Percentiles rank a stretch among this genome's conserved stretches.
phyloP scores from a whole-genome alignment of 352 stramenopile genomes.

The Blastocystis sp. region DNA sequence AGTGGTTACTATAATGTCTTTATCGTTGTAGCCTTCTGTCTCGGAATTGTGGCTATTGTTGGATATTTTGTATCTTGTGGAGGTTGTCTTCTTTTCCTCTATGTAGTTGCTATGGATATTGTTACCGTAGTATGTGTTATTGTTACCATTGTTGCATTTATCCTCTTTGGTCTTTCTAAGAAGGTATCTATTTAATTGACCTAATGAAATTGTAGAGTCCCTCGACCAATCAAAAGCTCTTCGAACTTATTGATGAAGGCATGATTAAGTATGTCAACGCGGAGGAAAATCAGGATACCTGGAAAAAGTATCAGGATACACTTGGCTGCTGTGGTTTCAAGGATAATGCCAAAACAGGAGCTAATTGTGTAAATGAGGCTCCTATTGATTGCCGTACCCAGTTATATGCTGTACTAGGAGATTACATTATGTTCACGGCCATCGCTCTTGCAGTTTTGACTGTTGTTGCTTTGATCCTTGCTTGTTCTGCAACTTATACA shows the following conservation, averaged over 20 bases:
- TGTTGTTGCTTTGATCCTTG: background rate
- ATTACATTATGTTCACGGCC: background rate
- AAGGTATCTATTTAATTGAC: background rate
- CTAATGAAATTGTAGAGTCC: background rate
- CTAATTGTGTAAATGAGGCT: background rate
- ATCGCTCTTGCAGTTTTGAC: background rate
- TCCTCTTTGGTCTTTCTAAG: slow-evolving; percentile 4
- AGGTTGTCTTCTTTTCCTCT: slow-evolving; percentile 3
- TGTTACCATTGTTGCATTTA: background rate
- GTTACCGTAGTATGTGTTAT: background rate
- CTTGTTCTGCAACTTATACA: background rate
- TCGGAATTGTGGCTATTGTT: background rate
- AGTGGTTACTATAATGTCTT: background rate
- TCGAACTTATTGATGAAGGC: background rate
- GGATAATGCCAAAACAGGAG: background rate
- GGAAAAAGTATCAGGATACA: background rate
- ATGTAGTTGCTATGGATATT: background rate
- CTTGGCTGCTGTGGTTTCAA: background rate
- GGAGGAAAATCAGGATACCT: background rate
- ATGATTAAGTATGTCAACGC: background rate
- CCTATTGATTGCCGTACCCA: background rate
- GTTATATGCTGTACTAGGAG: background rate
- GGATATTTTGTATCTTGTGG: slow-evolving; percentile 1
- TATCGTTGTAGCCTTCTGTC: background rate
- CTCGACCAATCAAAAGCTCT: background rate